Evolutionary conservation across 1,284 basidiomycete species (phyloP).

Genomic region (Heterobasidion irregulare): DNA sequence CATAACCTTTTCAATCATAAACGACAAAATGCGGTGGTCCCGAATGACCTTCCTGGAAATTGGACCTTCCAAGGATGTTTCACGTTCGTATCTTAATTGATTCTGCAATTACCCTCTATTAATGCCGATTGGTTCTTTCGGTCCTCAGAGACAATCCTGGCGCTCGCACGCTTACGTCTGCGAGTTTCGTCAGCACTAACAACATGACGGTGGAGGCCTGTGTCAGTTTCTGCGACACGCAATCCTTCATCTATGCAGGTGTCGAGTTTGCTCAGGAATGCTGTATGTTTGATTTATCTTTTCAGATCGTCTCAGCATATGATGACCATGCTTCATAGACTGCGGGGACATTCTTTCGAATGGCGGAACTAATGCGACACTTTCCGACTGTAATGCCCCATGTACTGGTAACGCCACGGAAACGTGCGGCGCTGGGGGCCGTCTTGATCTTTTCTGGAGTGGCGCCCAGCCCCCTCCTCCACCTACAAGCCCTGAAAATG

Average conservation of each 20-base stretch:
- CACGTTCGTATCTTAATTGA: constrained; percentile 29
- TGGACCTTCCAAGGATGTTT: constrained; percentile 61
- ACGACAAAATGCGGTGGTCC: constrained; percentile 10
- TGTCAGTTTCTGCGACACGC: constrained; percentile 46
- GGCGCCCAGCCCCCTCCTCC: constrained; percentile 44
- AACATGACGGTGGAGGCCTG: constrained; percentile 63
- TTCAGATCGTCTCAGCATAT: not conserved
- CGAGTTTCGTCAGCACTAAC: constrained; percentile 32
- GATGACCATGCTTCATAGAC: constrained; percentile 29
- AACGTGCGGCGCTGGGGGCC: constrained; percentile 46
- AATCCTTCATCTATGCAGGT: constrained; percentile 51
- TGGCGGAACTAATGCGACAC: constrained; percentile 34
- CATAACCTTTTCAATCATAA: not conserved
- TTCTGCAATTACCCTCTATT: not conserved
- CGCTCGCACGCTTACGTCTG: constrained; percentile 42
- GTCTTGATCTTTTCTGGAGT: constrained; percentile 59
- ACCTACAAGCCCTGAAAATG: constrained; percentile 37
- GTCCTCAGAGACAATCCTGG: constrained; percentile 39
- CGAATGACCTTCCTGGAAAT: constrained; percentile 31
- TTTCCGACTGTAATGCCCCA: constrained; percentile 50
- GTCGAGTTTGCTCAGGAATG: constrained; percentile 51
- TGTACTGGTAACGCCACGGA: constrained; percentile 54
- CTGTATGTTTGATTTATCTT: constrained; percentile 27
- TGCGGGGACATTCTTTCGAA: constrained; percentile 50
- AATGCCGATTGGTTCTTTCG: constrained; percentile 1